Base-by-base conservation (phyloP, 495 filamentous ascomycete genomes). In the Stereocaulon alpinum region DNA sequence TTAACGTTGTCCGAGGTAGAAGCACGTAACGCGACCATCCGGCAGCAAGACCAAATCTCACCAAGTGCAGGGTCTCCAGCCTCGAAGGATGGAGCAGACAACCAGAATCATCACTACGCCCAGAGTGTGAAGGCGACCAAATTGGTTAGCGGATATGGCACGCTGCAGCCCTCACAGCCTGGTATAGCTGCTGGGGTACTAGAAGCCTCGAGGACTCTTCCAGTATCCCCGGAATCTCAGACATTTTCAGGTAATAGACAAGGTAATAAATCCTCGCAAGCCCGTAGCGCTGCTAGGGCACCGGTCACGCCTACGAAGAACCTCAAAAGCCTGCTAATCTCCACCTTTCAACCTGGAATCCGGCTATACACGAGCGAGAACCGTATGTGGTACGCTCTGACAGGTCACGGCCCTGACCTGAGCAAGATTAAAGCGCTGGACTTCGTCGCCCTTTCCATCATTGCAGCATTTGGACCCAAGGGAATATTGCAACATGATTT, bases 401-500 rank as follows among this genome's bases (percentile, higher is more conserved):
- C 92, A 41, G 90, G 89, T 6, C 91, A 96, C 72, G 82, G 80
- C 17, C 77, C 83, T 24, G 89, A 96, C 69, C 76, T 81, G 17
- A 82, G 80, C 66, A 83, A 80, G 57, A 71, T 94, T 17, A 77
- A 85, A 0, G 66, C 73, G 0, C 76, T 82, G 42, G 85, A 91
- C 70, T 95, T 93, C 72, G 77, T 77, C 20, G 77, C 86, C 18
- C 77, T 96, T 14, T 85, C 87, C 11, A 85, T 91, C 43, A 91
- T 96, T 65, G 90, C 86, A n/a, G 80, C 84, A 3, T 76, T 74
- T 56, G 81, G 85, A 57, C 74, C 77, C 40, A 71, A 81, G 22
- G 91, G 91, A 15, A 87, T 96, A 42, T 71, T 85, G 2, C 92
- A 96, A 71, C 82, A 85, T 9, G 84, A 91, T 20, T 74, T 96